Percentiles rank a stretch among this genome's conserved stretches.
phyloP scores from a whole-genome alignment of 805 yeast species.

The Spathaspora girioi region DNA sequence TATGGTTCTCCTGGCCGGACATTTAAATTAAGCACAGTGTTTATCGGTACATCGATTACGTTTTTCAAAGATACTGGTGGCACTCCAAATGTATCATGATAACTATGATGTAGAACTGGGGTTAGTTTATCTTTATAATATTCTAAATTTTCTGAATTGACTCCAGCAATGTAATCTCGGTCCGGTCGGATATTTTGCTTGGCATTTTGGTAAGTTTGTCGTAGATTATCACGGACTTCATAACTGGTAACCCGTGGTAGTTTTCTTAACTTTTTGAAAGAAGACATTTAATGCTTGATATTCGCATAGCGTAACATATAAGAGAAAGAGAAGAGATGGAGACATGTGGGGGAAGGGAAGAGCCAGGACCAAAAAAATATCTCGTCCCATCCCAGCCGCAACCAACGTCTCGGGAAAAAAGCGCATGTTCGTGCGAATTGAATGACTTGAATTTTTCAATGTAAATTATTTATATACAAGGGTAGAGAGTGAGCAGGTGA shows the following conservation, averaged over 20 bases:
- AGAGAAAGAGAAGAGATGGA: not conserved
- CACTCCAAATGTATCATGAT: not conserved
- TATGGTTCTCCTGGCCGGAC: conserved; percentile 35
- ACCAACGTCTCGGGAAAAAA: too few relatives aligned
- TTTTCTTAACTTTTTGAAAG: not conserved
- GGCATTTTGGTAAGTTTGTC: not conserved
- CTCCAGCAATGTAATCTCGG: not conserved
- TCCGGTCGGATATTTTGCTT: conserved; percentile 6
- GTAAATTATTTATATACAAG: not conserved
- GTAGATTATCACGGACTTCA: not conserved
- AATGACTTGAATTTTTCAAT: not conserved
- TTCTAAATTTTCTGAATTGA: conserved; percentile 1
- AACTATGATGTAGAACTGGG: conserved; percentile 12
- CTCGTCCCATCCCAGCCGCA: too few relatives aligned
- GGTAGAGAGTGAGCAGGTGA: too few relatives aligned
- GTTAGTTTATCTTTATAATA: conserved; percentile 13
- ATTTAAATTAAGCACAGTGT: conserved; percentile 24
- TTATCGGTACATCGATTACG: conserved; percentile 29
- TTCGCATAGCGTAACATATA: not conserved
- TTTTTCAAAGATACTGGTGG: conserved; percentile 20
- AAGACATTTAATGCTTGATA: not conserved
- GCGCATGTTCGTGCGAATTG: not conserved
- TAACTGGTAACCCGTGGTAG: not conserved
- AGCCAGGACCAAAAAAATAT: too few relatives aligned
- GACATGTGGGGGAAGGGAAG: not conserved